A percentile compares a stretch with the other conserved stretches of the same genome.
phyloP scores from a whole-genome alignment of 2,329 filamentous ascomycete species.

The Grosmannia clavigera region DNA sequence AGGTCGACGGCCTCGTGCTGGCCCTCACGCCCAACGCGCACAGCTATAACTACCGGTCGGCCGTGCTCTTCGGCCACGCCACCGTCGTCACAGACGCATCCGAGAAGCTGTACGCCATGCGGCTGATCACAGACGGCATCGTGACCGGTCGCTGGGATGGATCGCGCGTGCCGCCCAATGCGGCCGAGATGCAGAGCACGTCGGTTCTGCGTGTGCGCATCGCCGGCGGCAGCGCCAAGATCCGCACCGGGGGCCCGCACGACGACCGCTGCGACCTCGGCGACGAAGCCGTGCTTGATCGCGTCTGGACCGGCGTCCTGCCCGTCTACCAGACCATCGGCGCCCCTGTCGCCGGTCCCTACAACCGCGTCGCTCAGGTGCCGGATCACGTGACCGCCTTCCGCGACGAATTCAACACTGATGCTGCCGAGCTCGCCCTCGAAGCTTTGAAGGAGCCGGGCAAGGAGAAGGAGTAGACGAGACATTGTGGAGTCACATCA shows the following conservation, averaged over 20 bases:
- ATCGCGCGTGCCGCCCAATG: conserved; percentile 56
- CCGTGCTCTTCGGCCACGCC: conserved; percentile 65
- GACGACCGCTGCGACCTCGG: conserved; percentile 38
- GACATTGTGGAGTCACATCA: not conserved
- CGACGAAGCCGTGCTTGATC: conserved; percentile 26
- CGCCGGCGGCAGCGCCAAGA: conserved; percentile 62
- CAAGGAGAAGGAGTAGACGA: conserved; percentile 5
- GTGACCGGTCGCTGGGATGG: conserved; percentile 57
- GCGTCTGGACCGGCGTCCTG: conserved; percentile 44
- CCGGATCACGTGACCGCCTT: conserved; percentile 47
- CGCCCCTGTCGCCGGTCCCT: conserved; percentile 44
- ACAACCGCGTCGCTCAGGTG: conserved; percentile 45
- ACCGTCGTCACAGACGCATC: conserved; percentile 49
- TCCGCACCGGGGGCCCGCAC: conserved; percentile 50
- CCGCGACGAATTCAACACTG: conserved; percentile 24
- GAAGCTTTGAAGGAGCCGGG: conserved; percentile 13
- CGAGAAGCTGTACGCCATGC: conserved; percentile 70
- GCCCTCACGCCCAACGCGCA: conserved; percentile 69
- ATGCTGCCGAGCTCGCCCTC: conserved; percentile 13
- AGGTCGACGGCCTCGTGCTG: conserved; percentile 69
- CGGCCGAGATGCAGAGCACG: conserved; percentile 63
- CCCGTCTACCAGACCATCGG: conserved; percentile 54
- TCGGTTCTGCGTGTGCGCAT: conserved; percentile 58
- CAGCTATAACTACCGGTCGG: conserved; percentile 78
- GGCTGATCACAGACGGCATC: conserved; percentile 63